Conservation (phyloP, 192 early-diverging fungal species). For the Coemansia nantahalensis region DNA sequence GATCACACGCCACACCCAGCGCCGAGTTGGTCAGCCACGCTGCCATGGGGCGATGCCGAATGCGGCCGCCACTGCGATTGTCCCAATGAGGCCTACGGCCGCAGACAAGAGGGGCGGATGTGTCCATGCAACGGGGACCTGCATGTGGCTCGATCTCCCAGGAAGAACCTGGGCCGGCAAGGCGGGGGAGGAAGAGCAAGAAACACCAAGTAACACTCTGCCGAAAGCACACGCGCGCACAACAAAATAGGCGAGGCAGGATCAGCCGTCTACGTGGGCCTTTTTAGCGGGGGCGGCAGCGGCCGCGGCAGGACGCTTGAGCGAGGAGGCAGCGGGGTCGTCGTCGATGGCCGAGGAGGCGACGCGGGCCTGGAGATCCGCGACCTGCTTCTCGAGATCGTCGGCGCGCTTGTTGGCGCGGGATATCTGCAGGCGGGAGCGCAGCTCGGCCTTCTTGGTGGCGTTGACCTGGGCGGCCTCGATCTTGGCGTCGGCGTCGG, state of each 20-base stretch:
- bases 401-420: constrained; percentile 48
- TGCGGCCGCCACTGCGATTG: no score
- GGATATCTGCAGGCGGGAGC: constrained; percentile 49
- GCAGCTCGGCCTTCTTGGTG: constrained; percentile 48
- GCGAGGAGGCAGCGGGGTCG: constrained; percentile 4
- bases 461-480: constrained; percentile 32
- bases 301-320: constrained; percentile 29
- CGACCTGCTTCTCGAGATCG: constrained; percentile 40
- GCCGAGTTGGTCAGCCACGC: no score
- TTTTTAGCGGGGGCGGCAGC: constrained; percentile 43
- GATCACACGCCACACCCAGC: no score
- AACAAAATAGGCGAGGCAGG: background rate
- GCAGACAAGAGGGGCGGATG: no score
- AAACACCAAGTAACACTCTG: no score
- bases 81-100: no score
- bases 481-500: constrained; percentile 44
- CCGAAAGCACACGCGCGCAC: no score
- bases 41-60: no score
- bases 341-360: background rate
- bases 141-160: no score
- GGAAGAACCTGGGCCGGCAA: no score
- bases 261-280: constrained; percentile 23
- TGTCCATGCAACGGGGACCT: no score
- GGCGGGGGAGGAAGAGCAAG: no score
- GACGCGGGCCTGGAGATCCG: constrained; percentile 26